These are phyloP conservation scores for Aspergillus puulaauensis DNA, from an alignment of 2,329 filamentous ascomycete species.

Conservation along the genomic window DNA sequence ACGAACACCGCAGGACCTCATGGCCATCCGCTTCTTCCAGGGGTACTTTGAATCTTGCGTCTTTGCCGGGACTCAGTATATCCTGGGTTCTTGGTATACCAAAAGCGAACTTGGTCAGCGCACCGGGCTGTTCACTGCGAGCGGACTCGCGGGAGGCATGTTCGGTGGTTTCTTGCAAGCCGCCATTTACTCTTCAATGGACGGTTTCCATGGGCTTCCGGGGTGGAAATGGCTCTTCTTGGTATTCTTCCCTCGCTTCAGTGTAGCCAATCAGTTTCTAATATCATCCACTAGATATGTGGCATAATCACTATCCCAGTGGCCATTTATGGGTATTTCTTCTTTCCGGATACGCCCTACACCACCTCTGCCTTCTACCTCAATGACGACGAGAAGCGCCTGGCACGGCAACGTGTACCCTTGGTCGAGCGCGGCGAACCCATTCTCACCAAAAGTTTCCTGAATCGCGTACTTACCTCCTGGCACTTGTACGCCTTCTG, in stretches of 20 bases:
- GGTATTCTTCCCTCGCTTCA: not conserved
- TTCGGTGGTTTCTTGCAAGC: constrained; percentile 7
- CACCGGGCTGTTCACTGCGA: constrained; percentile 1
- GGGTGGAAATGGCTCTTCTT: constrained; percentile 8
- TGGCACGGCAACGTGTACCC: constrained; percentile 33
- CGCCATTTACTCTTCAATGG: not conserved
- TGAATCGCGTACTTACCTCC: constrained; percentile 31
- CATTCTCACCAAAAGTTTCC: constrained; percentile 21
- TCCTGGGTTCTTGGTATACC: constrained; percentile 46
- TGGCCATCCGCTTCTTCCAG: constrained; percentile 40
- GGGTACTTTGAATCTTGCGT: constrained; percentile 33
- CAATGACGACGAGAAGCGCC: constrained; percentile 26
- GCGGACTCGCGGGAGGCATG: not conserved
- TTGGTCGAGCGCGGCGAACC: constrained; percentile 19
- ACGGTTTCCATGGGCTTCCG: not conserved
- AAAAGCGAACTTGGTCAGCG: constrained; percentile 18
- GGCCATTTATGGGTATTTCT: constrained; percentile 45
- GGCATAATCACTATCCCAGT: constrained; percentile 44
- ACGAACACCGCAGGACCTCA: constrained; percentile 29
- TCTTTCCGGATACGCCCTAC: constrained; percentile 40
- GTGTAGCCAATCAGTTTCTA: not conserved
- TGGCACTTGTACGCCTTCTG: constrained; percentile 41
- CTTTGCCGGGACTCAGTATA: constrained; percentile 37
- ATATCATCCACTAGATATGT: constrained; percentile 24
- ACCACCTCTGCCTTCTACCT: constrained; percentile 37